A percentile compares a stretch with the other conserved stretches of the same genome.
Conservation (phyloP, 352 stramenopile genomes). For the Phytopythium delawarense region DNA sequence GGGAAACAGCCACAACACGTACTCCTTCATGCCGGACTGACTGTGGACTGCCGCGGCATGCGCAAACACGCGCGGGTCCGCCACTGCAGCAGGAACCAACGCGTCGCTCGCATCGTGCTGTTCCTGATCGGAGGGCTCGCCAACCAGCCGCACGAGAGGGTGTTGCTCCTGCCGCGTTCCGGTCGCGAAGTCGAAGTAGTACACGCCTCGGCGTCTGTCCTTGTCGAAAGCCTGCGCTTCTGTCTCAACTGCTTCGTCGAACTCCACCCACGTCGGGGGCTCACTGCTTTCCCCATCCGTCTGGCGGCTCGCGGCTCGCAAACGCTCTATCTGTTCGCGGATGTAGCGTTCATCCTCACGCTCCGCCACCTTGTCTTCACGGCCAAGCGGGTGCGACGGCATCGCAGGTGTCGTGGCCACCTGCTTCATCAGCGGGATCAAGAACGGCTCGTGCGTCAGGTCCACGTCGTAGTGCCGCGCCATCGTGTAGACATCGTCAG, state of each 20-base stretch:
- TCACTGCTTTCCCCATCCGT: slow-evolving; percentile 8
- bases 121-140: slow-evolving; percentile 12
- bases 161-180: slow-evolving; percentile 24
- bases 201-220: slow-evolving; percentile 12
- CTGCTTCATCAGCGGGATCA: slow-evolving; percentile 49
- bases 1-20: slow-evolving; percentile 7
- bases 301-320: slow-evolving; percentile 24
- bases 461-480: slow-evolving; percentile 40
- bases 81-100: slow-evolving; percentile 15
- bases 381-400: slow-evolving; percentile 21
- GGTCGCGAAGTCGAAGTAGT: slow-evolving; percentile 66
- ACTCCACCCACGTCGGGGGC: slow-evolving; percentile 41
- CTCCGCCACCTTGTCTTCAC: slow-evolving; percentile 10
- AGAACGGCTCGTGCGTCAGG: slow-evolving; percentile 36
- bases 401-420: slow-evolving; percentile 38
- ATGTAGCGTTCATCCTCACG: slow-evolving; percentile 37
- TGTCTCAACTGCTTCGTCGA: slow-evolving; percentile 21
- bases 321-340: slow-evolving; percentile 37
- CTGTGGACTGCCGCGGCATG: slow-evolving; percentile 41
- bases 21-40: slow-evolving; percentile 52
- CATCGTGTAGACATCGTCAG: slow-evolving; percentile 42
- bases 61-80: slow-evolving; percentile 43
- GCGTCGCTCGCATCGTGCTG: slow-evolving; percentile 2
- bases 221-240: background rate
- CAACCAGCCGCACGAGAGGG: slow-evolving; percentile 29